Evolutionary conservation across 1,284 basidiomycete genomes (phyloP).

Genomic region (Vanrija pseudolonga): DNA sequence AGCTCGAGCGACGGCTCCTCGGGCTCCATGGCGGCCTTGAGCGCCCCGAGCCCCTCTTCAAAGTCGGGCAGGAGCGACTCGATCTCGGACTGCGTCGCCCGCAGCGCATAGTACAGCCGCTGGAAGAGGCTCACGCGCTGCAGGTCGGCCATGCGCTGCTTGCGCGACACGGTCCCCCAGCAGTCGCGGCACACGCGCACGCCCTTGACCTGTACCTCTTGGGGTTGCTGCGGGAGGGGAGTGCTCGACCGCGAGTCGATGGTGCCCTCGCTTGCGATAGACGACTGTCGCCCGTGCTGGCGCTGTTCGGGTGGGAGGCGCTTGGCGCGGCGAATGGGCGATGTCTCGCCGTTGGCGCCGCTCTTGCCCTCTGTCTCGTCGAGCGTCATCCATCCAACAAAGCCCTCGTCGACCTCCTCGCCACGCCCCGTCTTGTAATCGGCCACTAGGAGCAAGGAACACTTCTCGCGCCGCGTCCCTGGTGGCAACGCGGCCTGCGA

Average conservation of each 20-base stretch:
- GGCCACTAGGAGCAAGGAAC: slow-evolving; percentile 74
- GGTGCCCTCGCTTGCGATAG: slow-evolving; percentile 9
- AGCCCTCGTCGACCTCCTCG: slow-evolving; percentile 77
- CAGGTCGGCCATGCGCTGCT: slow-evolving; percentile 73
- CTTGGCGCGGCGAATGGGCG: neutral
- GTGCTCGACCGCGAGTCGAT: slow-evolving; percentile 16
- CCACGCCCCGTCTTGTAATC: slow-evolving; percentile 69
- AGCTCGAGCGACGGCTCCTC: slow-evolving; percentile 51
- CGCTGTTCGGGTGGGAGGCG: neutral
- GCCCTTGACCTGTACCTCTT: slow-evolving; percentile 74
- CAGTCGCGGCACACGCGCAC: slow-evolving; percentile 80
- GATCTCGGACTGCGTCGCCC: slow-evolving; percentile 72
- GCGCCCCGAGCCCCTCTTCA: slow-evolving; percentile 61
- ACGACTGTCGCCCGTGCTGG: neutral
- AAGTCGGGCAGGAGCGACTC: slow-evolving; percentile 65
- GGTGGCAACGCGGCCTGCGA: slow-evolving; percentile 27
- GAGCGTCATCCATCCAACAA: slow-evolving; percentile 65
- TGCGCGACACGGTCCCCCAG: slow-evolving; percentile 70
- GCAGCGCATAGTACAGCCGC: slow-evolving; percentile 68
- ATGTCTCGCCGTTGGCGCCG: neutral
- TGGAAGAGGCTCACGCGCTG: slow-evolving; percentile 61
- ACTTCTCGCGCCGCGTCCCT: slow-evolving; percentile 61
- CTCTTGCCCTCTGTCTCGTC: slow-evolving; percentile 33
- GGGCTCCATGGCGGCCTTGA: slow-evolving; percentile 47
- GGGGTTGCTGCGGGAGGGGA: slow-evolving; percentile 45